These are phyloP conservation scores for Fusarium scirpi DNA, from an alignment of 2,329 filamentous ascomycete genomes.

Conservation along the genomic window DNA sequence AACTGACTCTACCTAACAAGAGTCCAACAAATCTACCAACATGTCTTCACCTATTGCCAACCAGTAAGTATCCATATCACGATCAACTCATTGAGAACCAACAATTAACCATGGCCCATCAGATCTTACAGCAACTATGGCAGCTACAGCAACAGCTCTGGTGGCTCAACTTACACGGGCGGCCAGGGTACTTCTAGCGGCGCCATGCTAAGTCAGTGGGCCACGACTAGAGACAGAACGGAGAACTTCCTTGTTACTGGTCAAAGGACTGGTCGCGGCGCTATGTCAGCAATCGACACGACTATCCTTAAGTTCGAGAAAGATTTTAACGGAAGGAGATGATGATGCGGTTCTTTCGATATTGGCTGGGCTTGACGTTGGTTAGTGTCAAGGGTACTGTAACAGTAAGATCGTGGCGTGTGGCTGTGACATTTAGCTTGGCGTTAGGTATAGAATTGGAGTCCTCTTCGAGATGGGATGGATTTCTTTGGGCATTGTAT, in stretches of 20 bases:
- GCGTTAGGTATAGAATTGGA: constrained; percentile 28
- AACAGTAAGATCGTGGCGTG: constrained; percentile 7
- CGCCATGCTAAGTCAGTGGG: constrained; percentile 27
- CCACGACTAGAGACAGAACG: constrained; percentile 8
- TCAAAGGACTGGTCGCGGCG: constrained; percentile 25
- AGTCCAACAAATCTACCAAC: not conserved
- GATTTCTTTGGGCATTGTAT: constrained; percentile 16
- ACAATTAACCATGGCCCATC: constrained; percentile 4
- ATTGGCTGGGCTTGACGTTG: not conserved
- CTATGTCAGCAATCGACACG: constrained; percentile 8
- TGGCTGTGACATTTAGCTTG: constrained; percentile 30
- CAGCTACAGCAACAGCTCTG: not conserved
- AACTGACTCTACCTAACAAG: not conserved
- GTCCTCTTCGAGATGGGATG: not conserved
- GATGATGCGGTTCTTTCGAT: not conserved
- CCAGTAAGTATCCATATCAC: constrained; percentile 16
- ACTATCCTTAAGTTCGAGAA: constrained; percentile 27
- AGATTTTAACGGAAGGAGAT: not conserved
- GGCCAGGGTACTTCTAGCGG: constrained; percentile 18
- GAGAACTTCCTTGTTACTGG: constrained; percentile 35
- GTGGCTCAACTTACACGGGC: constrained; percentile 31
- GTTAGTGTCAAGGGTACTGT: not conserved
- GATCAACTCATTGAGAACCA: not conserved
- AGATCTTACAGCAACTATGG: constrained; percentile 15
- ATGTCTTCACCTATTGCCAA: constrained; percentile 28